Evolutionary conservation across 2,329 filamentous ascomycete species (phyloP).

Genomic region (Neoscytalidium dimidiatum): DNA sequence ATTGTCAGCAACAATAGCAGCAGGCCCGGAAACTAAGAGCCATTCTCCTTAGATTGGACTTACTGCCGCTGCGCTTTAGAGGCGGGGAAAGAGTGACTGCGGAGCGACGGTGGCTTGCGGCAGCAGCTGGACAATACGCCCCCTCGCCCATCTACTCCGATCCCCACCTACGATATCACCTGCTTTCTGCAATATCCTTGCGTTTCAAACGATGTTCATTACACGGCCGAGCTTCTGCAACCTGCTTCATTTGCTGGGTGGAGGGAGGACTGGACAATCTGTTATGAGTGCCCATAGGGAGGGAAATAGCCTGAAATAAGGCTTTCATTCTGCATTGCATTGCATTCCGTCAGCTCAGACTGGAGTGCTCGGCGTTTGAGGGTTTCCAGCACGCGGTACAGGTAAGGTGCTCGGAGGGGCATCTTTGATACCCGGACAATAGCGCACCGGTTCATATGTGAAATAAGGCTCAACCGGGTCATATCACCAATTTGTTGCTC

Average conservation of each 20-base stretch:
- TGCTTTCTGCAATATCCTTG: neutral
- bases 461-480: neutral
- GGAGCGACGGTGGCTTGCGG: no score
- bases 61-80: no score
- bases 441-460: neutral
- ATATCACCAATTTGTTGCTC: no score
- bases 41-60: no score
- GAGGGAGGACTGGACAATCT: neutral
- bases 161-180: neutral
- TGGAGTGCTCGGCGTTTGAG: neutral
- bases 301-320: neutral
- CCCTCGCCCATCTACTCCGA: neutral
- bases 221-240: neutral
- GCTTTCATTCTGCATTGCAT: neutral
- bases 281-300: neutral
- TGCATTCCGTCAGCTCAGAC: neutral
- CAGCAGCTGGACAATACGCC: neutral
- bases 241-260: neutral
- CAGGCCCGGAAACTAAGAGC: conserved; percentile 53
- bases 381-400: neutral
- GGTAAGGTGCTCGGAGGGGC: neutral
- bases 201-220: neutral
- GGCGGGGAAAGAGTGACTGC: neutral
- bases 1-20: conserved; percentile 98
- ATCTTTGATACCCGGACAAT: conserved; percentile 1